Evolutionary conservation across 2,329 filamentous ascomycete species (phyloP).

Genomic region (Ascochyta fabae): DNA sequence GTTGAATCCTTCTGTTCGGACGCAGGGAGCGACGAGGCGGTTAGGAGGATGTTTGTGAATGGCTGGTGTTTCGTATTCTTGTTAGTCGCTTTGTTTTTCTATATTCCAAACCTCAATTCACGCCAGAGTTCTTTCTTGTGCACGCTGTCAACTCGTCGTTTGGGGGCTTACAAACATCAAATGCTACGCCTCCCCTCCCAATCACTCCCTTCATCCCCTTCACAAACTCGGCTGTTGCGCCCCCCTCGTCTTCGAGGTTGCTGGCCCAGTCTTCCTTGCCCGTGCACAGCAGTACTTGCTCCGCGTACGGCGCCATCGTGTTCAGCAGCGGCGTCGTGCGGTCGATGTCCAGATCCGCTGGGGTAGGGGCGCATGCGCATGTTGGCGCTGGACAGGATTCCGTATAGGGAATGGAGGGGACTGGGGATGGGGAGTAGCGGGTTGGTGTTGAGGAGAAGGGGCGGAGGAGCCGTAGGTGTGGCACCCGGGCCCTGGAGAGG

Average conservation of each 20-base stretch:
- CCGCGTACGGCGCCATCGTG: slow-evolving; percentile 77
- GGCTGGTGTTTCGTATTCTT: slow-evolving; percentile 62
- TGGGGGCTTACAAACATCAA: slow-evolving; percentile 46
- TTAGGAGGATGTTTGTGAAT: slow-evolving; percentile 79
- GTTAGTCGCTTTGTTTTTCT: neutral
- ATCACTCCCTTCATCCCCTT: slow-evolving; percentile 70
- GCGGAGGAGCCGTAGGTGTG: neutral
- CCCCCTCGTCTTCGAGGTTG: slow-evolving; percentile 80
- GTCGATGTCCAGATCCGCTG: slow-evolving; percentile 75
- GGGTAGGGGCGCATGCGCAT: slow-evolving; percentile 74
- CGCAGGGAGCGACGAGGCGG: slow-evolving; percentile 76
- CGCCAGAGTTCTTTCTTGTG: no score
- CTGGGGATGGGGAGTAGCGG: slow-evolving; percentile 10
- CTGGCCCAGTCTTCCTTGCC: slow-evolving; percentile 82
- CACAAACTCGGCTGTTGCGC: slow-evolving; percentile 60
- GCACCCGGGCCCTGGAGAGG: neutral
- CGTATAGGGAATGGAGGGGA: slow-evolving; percentile 29
- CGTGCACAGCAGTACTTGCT: slow-evolving; percentile 85
- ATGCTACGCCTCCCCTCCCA: slow-evolving; percentile 51
- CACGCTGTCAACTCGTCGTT: no score
- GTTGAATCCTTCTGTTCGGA: slow-evolving; percentile 28
- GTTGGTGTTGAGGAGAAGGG: slow-evolving; percentile 15
- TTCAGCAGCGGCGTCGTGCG: slow-evolving; percentile 72
- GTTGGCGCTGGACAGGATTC: slow-evolving; percentile 73
- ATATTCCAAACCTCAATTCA: no score